These are phyloP conservation scores for Sporisorium exsertum DNA, from an alignment of 1,284 basidiomycete genomes.

Conservation along the genomic window DNA sequence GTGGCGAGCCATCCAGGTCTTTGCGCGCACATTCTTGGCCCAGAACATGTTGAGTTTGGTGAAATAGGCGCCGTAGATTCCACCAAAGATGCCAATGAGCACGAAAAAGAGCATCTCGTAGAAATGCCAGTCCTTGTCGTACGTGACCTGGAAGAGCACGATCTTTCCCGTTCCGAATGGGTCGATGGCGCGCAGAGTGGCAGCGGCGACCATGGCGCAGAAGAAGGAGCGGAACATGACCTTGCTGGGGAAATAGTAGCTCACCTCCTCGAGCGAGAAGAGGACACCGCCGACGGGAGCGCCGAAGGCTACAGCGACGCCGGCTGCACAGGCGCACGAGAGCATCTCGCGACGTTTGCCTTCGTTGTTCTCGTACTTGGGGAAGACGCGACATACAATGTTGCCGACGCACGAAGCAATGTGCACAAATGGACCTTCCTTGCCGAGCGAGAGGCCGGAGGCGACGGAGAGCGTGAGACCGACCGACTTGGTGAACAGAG, in stretches of 20 bases:
- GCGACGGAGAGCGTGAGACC: slow-evolving; percentile 81
- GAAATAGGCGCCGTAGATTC: slow-evolving; percentile 92
- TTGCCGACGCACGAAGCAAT: slow-evolving; percentile 95
- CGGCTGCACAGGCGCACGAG: slow-evolving; percentile 72
- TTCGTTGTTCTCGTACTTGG: slow-evolving; percentile 80
- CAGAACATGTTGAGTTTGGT: slow-evolving; percentile 87
- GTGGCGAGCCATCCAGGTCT: slow-evolving; percentile 72
- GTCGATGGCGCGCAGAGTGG: slow-evolving; percentile 77
- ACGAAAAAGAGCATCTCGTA: slow-evolving; percentile 83
- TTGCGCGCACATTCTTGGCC: slow-evolving; percentile 71
- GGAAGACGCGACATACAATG: slow-evolving; percentile 86
- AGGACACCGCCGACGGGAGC: slow-evolving; percentile 74
- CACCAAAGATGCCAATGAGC: slow-evolving; percentile 79
- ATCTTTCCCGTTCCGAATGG: slow-evolving; percentile 80
- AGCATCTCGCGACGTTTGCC: slow-evolving; percentile 70
- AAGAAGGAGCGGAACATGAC: slow-evolving; percentile 71
- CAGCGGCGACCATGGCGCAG: slow-evolving; percentile 66
- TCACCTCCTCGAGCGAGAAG: slow-evolving; percentile 72
- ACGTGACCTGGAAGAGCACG: slow-evolving; percentile 81
- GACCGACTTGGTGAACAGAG: slow-evolving; percentile 87
- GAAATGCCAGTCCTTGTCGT: slow-evolving; percentile 91
- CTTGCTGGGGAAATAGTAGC: slow-evolving; percentile 55
- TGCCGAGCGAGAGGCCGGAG: slow-evolving; percentile 68
- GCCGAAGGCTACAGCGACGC: slow-evolving; percentile 75
- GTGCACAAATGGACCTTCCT: slow-evolving; percentile 97